A percentile compares a stretch with the other conserved stretches of the same genome.
phyloP scores from a whole-genome alignment of 805 yeast genomes.

The Grigorovia yakushimaensis region DNA sequence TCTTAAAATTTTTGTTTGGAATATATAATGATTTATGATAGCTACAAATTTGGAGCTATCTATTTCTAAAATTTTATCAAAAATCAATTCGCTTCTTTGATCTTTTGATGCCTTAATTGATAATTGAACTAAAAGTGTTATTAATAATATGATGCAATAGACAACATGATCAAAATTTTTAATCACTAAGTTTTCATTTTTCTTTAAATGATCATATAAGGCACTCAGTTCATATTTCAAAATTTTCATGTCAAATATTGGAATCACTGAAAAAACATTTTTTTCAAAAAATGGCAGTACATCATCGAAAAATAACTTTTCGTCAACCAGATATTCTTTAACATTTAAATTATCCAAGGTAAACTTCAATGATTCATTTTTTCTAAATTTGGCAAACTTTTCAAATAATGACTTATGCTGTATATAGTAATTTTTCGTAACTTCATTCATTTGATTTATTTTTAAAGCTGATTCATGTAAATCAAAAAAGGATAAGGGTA shows the following conservation, averaged over 20 bases:
- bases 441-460: constrained; percentile 1
- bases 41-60: constrained; percentile 19
- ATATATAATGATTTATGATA: constrained; percentile 17
- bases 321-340: constrained; percentile 12
- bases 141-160: constrained; percentile 16
- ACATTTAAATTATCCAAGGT: constrained; percentile 3
- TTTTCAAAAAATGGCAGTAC: constrained; percentile 17
- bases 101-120: constrained; percentile 16
- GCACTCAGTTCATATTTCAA: constrained; percentile 9
- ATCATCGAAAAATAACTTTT: constrained; percentile 10
- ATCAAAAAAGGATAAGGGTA: constrained; percentile 17
- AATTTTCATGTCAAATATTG: constrained; percentile 16
- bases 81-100: neutral
- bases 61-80: constrained; percentile 8
- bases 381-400: constrained; percentile 21
- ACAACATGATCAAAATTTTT: constrained; percentile 21
- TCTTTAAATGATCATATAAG: constrained; percentile 12
- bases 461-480: constrained; percentile 9
- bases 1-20: constrained; percentile 17
- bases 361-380: constrained; percentile 10
- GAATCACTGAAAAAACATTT: constrained; percentile 15
- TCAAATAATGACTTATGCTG: constrained; percentile 21
- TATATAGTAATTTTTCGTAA: constrained; percentile 4
- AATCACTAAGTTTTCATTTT: constrained; percentile 4
- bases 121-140: constrained; percentile 17